A percentile compares a stretch with the other conserved stretches of the same genome.
Evolutionary conservation across 2,329 filamentous ascomycete species (phyloP).

Genomic region (Fusarium equiseti): DNA sequence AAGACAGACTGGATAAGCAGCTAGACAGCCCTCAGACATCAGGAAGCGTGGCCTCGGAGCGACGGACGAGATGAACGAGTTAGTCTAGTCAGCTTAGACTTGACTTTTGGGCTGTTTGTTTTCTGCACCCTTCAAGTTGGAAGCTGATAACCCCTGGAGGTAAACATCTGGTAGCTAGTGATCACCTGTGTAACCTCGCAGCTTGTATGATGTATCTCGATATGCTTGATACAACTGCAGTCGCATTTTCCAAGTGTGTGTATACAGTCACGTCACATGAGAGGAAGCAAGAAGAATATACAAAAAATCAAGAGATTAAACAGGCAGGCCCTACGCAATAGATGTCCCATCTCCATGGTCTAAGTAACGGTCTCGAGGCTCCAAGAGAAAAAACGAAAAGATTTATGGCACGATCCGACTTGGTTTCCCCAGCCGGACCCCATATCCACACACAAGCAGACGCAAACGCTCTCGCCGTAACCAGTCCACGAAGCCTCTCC

Average conservation of each 20-base stretch:
- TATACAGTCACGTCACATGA: constrained; percentile 8
- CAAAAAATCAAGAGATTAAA: constrained; percentile 50
- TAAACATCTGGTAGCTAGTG: background rate
- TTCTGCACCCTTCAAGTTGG: background rate
- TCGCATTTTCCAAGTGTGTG: background rate
- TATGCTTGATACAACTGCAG: background rate
- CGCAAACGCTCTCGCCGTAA: constrained; percentile 41
- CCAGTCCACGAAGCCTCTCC: constrained; percentile 39
- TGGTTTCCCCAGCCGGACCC: constrained; percentile 42
- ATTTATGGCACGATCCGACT: constrained; percentile 60
- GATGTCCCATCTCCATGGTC: constrained; percentile 54
- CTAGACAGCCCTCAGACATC: background rate
- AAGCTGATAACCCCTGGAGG: background rate
- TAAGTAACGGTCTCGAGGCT: constrained; percentile 53
- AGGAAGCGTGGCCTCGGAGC: background rate
- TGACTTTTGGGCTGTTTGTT: background rate
- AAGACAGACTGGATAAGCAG: constrained; percentile 8
- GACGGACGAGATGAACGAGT: background rate
- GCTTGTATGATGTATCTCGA: background rate
- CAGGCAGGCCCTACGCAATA: constrained; percentile 51
- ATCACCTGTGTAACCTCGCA: constrained; percentile 3
- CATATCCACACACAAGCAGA: constrained; percentile 46
- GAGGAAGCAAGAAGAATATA: constrained; percentile 12
- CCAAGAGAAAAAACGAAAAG: constrained; percentile 60
- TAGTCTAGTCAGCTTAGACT: background rate